Evolutionary conservation across 352 stramenopile genomes (phyloP), one percentile per base, ranked within the genome.

Genomic region (Pythium plurisporium): DNA sequence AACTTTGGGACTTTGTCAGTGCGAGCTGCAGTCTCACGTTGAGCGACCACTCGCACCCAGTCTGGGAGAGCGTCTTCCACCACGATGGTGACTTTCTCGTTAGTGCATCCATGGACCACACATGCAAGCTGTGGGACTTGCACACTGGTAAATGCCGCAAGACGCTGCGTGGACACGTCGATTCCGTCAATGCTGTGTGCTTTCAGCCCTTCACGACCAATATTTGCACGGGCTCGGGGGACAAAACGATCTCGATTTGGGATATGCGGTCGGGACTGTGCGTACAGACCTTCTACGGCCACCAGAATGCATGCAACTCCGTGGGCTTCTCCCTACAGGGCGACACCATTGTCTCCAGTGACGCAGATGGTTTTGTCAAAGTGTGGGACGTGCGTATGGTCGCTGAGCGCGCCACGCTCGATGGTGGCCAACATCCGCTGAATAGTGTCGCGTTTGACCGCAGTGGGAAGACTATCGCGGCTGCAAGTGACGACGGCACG

Each of bases 341-440:
- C 26, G 92, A 98, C 64, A 74, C 76, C 20, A 92, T 98, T 33
- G 91, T 77, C 15, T 97, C 89, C 12, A 97, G 88, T 59, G 92
- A 98, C 61, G 91, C 94, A 10, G 94, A 98, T 65, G 92, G 94
- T 10, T 87, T 97, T 55, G 85, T 97, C 57, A 98, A 97, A 64
- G 71, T 98, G 29, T 98, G 94, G 94, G 94, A 98, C 63, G 88
- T 98, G 42, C 87, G 92, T 42, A 98, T 97, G 89, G 91, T 98
- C 27, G 83, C 89, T 23, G 92, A 98, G 73, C 73, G 91, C 7
- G 74, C 66, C 27, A 89, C 87, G 22, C 74, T 98, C 25, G 80
- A 96, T 54, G 80, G 80, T 48, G 86, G 87, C 1, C 77, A 96
- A 55, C 84, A 96, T 41, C 85, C 94, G 23, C 73, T 97, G 12